These are phyloP conservation scores for Candida rishiriensis DNA, from an alignment of 805 yeast species.

Conservation along the genomic window DNA sequence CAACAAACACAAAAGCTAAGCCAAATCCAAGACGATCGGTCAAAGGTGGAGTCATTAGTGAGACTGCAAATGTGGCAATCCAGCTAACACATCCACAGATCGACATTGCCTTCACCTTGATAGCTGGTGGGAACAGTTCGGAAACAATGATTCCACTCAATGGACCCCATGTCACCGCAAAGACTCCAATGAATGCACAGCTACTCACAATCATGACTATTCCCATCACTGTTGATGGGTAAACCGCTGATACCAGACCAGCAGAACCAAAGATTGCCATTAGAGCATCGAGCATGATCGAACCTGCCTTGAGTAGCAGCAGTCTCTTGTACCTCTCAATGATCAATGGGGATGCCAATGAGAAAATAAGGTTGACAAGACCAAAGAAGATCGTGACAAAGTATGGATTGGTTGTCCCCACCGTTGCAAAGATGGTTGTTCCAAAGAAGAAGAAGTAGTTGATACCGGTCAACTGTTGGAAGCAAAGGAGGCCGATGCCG, in stretches of 20 bases:
- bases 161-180: constrained; percentile 75
- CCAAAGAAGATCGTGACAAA: constrained; percentile 53
- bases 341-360: constrained; percentile 42
- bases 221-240: constrained; percentile 37
- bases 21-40: constrained; percentile 57
- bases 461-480: constrained; percentile 56
- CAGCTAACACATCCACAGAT: constrained; percentile 62
- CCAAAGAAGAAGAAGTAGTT: constrained; percentile 68
- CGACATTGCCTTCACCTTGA: constrained; percentile 48
- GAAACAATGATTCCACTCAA: constrained; percentile 61
- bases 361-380: constrained; percentile 48
- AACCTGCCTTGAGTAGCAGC: constrained; percentile 42
- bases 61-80: constrained; percentile 58
- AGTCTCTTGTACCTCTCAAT: constrained; percentile 48
- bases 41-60: constrained; percentile 67
- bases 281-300: constrained; percentile 43
- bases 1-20: constrained; percentile 56
- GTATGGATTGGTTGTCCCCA: constrained; percentile 52
- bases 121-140: constrained; percentile 60
- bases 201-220: constrained; percentile 57
- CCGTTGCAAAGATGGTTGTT: constrained; percentile 47
- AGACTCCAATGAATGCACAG: constrained; percentile 50
- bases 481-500: constrained; percentile 26
- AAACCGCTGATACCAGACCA: constrained; percentile 41
- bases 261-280: constrained; percentile 54